Conservation (phyloP, 2,329 filamentous ascomycete species). For the Aspergillus pseudotamarii region DNA sequence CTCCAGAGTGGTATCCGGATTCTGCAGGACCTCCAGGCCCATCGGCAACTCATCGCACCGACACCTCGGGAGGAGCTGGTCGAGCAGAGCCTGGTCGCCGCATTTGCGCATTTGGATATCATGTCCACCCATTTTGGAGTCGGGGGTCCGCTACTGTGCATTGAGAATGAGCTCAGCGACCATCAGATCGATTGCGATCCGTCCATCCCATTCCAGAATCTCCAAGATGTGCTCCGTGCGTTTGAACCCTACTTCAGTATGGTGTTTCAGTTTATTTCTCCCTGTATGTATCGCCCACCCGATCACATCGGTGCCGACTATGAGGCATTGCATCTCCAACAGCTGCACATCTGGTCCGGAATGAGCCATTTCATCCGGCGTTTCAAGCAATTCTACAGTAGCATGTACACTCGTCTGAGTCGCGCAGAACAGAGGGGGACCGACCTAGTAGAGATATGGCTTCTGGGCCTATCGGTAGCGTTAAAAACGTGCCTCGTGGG, state of each 20-base stretch:
- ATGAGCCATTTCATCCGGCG: background rate
- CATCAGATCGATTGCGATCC: accelerated
- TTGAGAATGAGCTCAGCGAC: background rate
- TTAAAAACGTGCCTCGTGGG: background rate
- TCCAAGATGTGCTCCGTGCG: background rate
- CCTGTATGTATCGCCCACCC: background rate
- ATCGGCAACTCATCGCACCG: background rate
- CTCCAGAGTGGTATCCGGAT: conserved; percentile 1
- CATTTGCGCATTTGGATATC: conserved; percentile 4
- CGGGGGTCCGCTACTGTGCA: background rate
- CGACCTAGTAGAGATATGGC: background rate
- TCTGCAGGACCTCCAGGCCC: background rate
- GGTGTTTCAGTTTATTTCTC: background rate
- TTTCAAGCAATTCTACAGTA: background rate
- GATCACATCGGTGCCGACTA: background rate
- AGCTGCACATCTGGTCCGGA: background rate
- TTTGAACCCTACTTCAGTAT: background rate
- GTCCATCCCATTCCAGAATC: background rate
- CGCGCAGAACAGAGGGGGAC: background rate
- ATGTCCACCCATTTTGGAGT: background rate
- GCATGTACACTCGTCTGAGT: background rate
- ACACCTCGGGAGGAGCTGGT: background rate
- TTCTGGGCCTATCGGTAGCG: background rate
- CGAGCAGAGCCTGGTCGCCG: background rate
- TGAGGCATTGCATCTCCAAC: background rate